Conservation (phyloP, 306 rosid species). For the Malus orientalis region DNA sequence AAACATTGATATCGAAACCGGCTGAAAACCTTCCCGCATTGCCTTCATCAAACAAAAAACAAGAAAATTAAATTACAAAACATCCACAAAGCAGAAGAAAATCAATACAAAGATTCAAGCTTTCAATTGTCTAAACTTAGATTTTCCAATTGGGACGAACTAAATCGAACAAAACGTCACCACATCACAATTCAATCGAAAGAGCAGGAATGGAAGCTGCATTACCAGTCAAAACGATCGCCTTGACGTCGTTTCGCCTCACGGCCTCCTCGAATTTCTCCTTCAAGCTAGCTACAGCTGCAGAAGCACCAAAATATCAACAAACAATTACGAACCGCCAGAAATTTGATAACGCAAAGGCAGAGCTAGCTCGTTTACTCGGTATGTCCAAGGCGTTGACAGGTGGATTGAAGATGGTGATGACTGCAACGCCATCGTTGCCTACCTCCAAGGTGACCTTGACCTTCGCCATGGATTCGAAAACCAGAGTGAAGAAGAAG, state of each 20-base stretch:
- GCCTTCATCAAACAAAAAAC: constrained; percentile 36
- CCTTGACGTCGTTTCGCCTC: constrained; percentile 75
- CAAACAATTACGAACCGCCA: neutral
- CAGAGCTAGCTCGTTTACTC: constrained; percentile 44
- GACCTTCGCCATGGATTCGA: constrained; percentile 39
- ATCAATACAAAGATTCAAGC: neutral
- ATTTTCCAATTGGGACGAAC: neutral
- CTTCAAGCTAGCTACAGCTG: constrained; percentile 65
- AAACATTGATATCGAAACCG: constrained; percentile 90
- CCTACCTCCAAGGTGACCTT: constrained; percentile 82
- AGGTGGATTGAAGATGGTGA: constrained; percentile 80
- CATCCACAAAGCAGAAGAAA: neutral
- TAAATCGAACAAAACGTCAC: neutral
- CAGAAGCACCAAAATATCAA: neutral
- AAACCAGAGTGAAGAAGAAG: neutral
- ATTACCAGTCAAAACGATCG: constrained; percentile 82
- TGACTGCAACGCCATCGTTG: constrained; percentile 80
- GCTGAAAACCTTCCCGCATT: constrained; percentile 82
- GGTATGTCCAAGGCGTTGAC: constrained; percentile 82
- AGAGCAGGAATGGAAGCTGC: neutral
- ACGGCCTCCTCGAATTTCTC: constrained; percentile 66
- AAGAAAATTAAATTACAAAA: neutral
- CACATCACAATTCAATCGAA: neutral
- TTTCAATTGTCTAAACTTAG: neutral
- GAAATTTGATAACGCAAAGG: neutral